Base-by-base conservation (phyloP, 208 protist genomes). In the Leishmania amazonensis region DNA sequence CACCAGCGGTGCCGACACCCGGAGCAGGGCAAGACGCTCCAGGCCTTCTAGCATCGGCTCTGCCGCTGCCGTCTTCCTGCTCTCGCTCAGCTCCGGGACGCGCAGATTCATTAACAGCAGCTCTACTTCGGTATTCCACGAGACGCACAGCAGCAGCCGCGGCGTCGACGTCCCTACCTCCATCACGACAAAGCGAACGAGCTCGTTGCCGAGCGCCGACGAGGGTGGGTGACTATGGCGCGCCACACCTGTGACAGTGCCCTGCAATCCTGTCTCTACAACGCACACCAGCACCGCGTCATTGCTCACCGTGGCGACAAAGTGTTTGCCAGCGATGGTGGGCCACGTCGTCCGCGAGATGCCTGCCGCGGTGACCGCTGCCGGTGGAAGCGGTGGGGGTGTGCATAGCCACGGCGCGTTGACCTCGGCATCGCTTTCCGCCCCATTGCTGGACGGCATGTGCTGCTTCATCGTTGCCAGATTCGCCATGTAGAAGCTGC, bases 111-210 rank as follows among this genome's bases (percentile, higher is more conserved):
- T 38, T 9, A 83, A 86, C 57, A 91, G 89, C 19, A 95, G 67
- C 67, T 96, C 90, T 5, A 96, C 57, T 79, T 91, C 86, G 0
- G 85, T 88, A 65, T 89, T 86, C 88, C 86, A 94, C 65, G 86
- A 85, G 1, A 91, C 84, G 78, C 91, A 96, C 21, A 96, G 70
- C 53, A 86, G 68, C 47, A 94, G 54, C 45, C 82, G 70, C 15
- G 81, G 78, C 9, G 72, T 58, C 24, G 78, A 45, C 40, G 80
- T 81, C 9, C 68, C 78, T n/a, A 79, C 45, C 75, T 88, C 87
- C 35, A 81, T 47, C 17, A 83, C 79, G 1, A 90, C 38, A 78
- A 94, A 95, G 67, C 86, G 84, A 13, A 96, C 76, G 2, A 91
- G 86, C 78, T 88, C 82, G 70, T 89, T 84, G 31, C 79, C 76